Percentiles rank a stretch among this genome's conserved stretches.
Evolutionary conservation across 495 filamentous ascomycete genomes (phyloP).

Genomic region (Terfezia claveryi): DNA sequence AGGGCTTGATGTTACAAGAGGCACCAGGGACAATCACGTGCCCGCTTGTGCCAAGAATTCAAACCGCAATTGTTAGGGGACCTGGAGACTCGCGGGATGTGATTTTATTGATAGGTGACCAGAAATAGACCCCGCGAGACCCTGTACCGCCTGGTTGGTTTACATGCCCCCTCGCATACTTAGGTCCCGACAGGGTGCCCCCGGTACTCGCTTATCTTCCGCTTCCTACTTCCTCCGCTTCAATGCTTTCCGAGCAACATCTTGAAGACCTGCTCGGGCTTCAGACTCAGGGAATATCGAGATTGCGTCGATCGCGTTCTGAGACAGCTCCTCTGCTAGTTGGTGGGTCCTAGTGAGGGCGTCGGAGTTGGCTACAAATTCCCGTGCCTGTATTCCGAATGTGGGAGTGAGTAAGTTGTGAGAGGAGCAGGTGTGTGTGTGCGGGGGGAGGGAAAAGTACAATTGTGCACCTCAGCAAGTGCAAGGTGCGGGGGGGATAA

Average conservation of each 20-base stretch:
- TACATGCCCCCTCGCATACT: too few relatives aligned
- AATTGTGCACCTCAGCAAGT: not conserved
- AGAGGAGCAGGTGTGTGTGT: too few relatives aligned
- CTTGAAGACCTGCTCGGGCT: slow-evolving; percentile 69
- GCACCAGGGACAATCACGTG: too few relatives aligned
- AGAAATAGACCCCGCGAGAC: too few relatives aligned
- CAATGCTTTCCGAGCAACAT: slow-evolving; percentile 84
- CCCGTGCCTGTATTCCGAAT: slow-evolving; percentile 40
- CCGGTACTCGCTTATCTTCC: not conserved
- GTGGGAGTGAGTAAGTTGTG: not conserved
- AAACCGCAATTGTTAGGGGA: too few relatives aligned
- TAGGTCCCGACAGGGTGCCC: too few relatives aligned
- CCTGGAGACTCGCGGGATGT: too few relatives aligned
- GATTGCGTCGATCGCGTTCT: slow-evolving; percentile 70
- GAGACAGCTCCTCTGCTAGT: slow-evolving; percentile 72
- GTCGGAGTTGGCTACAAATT: slow-evolving; percentile 58
- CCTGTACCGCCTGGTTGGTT: too few relatives aligned
- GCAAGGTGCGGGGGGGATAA: not conserved
- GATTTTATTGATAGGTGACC: too few relatives aligned
- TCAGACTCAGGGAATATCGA: slow-evolving; percentile 69
- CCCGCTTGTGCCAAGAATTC: too few relatives aligned
- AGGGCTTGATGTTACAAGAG: too few relatives aligned
- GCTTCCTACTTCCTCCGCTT: slow-evolving; percentile 53
- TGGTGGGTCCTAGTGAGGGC: slow-evolving; percentile 77
- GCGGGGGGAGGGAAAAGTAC: too few relatives aligned